These are phyloP conservation scores for Fonsecaea pugnacius DNA, from an alignment of 2,329 filamentous ascomycete genomes.

Conservation along the genomic window DNA sequence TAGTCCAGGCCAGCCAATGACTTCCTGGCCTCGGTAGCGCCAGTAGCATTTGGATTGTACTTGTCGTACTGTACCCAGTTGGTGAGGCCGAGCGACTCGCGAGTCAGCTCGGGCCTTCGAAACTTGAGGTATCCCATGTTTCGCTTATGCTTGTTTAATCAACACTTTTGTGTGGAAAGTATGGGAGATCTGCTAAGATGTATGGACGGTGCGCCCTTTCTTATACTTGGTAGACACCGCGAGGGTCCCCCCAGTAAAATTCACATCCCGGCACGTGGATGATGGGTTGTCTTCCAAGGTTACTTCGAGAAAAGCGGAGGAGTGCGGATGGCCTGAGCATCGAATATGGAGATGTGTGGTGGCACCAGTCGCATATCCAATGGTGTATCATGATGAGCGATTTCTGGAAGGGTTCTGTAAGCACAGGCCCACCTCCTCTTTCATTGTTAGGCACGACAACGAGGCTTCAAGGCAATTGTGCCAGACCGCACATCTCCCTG, in stretches of 20 bases:
- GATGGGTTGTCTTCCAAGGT: conserved; percentile 20
- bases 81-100: conserved; percentile 33
- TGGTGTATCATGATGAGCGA: conserved; percentile 23
- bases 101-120: conserved; percentile 27
- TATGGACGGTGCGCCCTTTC: conserved; percentile 8
- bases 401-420: conserved; percentile 28
- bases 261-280: conserved; percentile 25
- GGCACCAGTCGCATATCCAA: conserved; percentile 20
- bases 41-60: conserved; percentile 31
- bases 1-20: conserved; percentile 37
- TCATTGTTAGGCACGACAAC: conserved; percentile 20
- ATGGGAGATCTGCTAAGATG: conserved; percentile 5
- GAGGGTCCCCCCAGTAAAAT: conserved; percentile 13
- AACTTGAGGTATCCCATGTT: conserved; percentile 31
- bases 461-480: conserved; percentile 12
- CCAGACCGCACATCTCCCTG: background rate
- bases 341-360: conserved; percentile 15
- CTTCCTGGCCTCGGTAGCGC: conserved; percentile 32
- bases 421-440: conserved; percentile 16
- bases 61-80: conserved; percentile 34
- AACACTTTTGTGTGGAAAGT: conserved; percentile 17
- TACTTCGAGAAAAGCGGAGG: conserved; percentile 30
- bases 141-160: conserved; percentile 17
- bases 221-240: conserved; percentile 24
- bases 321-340: conserved; percentile 25